Evolutionary conservation across 768 basidiomycete species (phyloP).

Genomic region (Tubosaeta brunneosetosa): DNA sequence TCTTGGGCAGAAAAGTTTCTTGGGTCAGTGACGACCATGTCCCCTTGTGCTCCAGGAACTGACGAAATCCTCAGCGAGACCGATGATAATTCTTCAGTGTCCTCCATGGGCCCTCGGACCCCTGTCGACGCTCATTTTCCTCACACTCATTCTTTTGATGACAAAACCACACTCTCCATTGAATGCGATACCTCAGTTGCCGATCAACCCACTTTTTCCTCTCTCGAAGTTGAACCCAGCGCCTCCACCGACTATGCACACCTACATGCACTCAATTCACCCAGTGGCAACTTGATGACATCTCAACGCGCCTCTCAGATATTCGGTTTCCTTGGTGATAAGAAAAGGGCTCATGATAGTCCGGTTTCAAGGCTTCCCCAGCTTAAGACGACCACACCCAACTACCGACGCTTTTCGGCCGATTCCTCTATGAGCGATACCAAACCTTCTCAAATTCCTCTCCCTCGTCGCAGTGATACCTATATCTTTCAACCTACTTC

Average conservation of each 20-base stretch:
- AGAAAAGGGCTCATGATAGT: constrained; percentile 37
- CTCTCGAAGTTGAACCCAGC: constrained; percentile 73
- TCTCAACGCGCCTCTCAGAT: constrained; percentile 71
- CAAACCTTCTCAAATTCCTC: constrained; percentile 15
- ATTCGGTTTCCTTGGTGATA: constrained; percentile 63
- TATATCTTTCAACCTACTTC: constrained; percentile 12
- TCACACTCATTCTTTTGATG: constrained; percentile 35
- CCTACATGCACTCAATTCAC: constrained; percentile 16
- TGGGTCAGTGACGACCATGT: constrained; percentile 39
- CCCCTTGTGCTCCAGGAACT: constrained; percentile 2
- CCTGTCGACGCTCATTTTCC: constrained; percentile 41
- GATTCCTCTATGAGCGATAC: constrained; percentile 26
- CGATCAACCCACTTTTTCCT: constrained; percentile 49
- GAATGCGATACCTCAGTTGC: constrained; percentile 42
- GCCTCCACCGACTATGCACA: constrained; percentile 38
- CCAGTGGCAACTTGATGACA: constrained; percentile 43
- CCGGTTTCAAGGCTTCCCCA: constrained; percentile 30
- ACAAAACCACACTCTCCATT: constrained; percentile 38
- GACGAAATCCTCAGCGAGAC: constrained; percentile 37
- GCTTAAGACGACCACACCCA: constrained; percentile 19
- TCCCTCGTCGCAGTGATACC: constrained; percentile 10
- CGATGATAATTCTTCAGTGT: constrained; percentile 38
- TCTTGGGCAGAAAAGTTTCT: constrained; percentile 81
- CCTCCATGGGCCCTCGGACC: constrained; percentile 50
- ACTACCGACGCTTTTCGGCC: constrained; percentile 20